Evolutionary conservation across 768 basidiomycete species (phyloP).

Genomic region (Lactifluus piperatus): DNA sequence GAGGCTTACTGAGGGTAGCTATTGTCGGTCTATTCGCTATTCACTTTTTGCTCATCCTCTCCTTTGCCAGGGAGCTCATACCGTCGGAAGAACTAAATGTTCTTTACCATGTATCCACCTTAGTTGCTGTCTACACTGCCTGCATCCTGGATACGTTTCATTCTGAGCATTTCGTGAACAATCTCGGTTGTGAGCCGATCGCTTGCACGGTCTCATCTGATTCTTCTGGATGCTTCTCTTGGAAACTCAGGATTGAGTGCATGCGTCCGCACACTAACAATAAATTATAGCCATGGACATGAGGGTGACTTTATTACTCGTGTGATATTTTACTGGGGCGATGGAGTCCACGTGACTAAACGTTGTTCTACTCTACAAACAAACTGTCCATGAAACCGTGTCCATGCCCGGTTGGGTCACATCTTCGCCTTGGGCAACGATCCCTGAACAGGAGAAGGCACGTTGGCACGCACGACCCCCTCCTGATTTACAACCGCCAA

Average conservation of each 20-base stretch:
- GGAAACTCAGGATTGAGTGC: neutral
- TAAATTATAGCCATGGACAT: neutral
- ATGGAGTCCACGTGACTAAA: neutral
- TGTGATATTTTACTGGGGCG: neutral
- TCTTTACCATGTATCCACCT: slow-evolving; percentile 19
- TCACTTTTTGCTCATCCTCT: slow-evolving; percentile 11
- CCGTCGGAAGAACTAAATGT: slow-evolving; percentile 82
- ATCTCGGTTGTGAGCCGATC: neutral
- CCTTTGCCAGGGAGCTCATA: slow-evolving; percentile 76
- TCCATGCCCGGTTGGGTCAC: neutral
- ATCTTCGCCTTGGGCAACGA: slow-evolving; percentile 9
- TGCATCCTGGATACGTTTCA: slow-evolving; percentile 37
- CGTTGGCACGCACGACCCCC: slow-evolving; percentile 14
- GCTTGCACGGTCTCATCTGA: neutral
- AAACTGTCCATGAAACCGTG: no score
- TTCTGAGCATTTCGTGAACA: slow-evolving; percentile 41
- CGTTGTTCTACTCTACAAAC: no score
- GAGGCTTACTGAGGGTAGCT: slow-evolving; percentile 91
- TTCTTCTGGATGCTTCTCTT: neutral
- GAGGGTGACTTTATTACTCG: neutral
- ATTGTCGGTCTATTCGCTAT: neutral
- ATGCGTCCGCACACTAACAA: neutral
- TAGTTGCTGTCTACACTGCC: slow-evolving; percentile 21
- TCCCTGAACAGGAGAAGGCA: neutral
- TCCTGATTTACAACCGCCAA: slow-evolving; percentile 17